Evolutionary conservation across 1,139 yeast genomes (phyloP).

Genomic region (Pichia sp.): DNA sequence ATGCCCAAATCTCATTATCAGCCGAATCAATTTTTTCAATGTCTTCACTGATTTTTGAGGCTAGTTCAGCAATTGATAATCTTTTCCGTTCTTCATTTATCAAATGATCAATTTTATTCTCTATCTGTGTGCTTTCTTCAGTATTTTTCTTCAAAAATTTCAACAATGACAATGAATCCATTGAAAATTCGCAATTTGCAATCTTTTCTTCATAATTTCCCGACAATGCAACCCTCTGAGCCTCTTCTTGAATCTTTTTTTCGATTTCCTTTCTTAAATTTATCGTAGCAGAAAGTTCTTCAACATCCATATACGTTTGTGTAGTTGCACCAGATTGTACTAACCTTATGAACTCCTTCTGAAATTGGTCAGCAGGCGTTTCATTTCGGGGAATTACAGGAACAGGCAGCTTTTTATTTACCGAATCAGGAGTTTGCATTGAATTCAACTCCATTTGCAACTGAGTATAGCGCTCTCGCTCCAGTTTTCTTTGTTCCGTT

Average conservation of each 20-base stretch:
- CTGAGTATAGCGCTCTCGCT: constrained; percentile 21
- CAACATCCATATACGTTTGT: not conserved
- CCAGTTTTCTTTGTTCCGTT: constrained; percentile 11
- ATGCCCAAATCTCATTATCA: constrained; percentile 8
- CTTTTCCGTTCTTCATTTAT: not conserved
- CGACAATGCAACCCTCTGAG: not conserved
- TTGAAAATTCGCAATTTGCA: not conserved
- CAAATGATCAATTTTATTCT: not conserved
- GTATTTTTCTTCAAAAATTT: constrained; percentile 3
- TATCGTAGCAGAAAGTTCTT: not conserved
- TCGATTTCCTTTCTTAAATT: constrained; percentile 6
- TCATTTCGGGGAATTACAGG: not conserved
- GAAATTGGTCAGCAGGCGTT: too few relatives aligned
- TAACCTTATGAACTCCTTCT: too few relatives aligned
- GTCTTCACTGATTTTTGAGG: not conserved
- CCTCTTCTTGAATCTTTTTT: constrained; percentile 1
- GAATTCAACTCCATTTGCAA: constrained; percentile 23
- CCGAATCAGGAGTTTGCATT: constrained; percentile 33
- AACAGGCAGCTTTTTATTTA: constrained; percentile 37
- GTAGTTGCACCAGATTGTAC: not conserved
- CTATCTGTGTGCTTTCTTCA: constrained; percentile 1
- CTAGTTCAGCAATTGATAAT: not conserved
- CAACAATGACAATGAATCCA: constrained; percentile 1
- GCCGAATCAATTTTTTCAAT: not conserved
- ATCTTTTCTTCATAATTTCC: not conserved